Percentiles rank a stretch among this genome's conserved stretches.
These are phyloP conservation scores for Aspergillus vadensis DNA, from an alignment of 2,329 filamentous ascomycete genomes.

Conservation along the genomic window DNA sequence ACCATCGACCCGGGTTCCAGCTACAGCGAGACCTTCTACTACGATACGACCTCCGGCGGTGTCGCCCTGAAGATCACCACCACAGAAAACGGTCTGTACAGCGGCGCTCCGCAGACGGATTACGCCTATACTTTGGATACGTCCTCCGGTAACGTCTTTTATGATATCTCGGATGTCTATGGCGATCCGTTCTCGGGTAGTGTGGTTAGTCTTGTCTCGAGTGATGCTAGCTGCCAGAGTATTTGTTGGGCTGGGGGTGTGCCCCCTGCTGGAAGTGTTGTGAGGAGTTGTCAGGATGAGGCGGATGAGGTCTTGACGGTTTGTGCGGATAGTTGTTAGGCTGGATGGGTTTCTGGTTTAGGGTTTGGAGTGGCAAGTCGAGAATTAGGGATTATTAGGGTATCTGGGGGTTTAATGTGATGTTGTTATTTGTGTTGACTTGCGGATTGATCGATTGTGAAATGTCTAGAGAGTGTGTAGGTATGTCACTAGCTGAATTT, in stretches of 20 bases:
- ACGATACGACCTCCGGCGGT: conserved; percentile 42
- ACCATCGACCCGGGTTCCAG: conserved; percentile 33
- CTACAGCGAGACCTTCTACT: conserved; percentile 41
- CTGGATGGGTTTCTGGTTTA: neutral
- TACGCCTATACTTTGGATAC: conserved; percentile 45
- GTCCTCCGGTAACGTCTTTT: conserved; percentile 37
- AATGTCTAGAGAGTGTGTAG: no score
- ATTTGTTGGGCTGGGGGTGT: conserved; percentile 38
- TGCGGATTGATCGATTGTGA: no score
- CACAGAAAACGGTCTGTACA: conserved; percentile 37
- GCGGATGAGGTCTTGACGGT: conserved; percentile 34
- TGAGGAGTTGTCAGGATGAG: conserved; percentile 30
- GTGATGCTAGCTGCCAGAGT: conserved; percentile 25
- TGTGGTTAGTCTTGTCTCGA: conserved; percentile 28
- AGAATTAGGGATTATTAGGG: no score
- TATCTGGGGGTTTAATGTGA: no score
- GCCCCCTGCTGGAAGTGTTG: conserved; percentile 34
- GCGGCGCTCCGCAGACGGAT: conserved; percentile 41
- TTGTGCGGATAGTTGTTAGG: conserved; percentile 31
- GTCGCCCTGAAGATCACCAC: conserved; percentile 47
- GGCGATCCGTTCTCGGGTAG: conserved; percentile 44
- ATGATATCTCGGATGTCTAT: conserved; percentile 48
- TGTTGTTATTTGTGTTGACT: no score
- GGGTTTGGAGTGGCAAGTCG: neutral
- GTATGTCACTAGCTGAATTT: no score